Evolutionary conservation across 768 basidiomycete genomes (phyloP).

Genomic region (Sporobolomyces pararoseus): DNA sequence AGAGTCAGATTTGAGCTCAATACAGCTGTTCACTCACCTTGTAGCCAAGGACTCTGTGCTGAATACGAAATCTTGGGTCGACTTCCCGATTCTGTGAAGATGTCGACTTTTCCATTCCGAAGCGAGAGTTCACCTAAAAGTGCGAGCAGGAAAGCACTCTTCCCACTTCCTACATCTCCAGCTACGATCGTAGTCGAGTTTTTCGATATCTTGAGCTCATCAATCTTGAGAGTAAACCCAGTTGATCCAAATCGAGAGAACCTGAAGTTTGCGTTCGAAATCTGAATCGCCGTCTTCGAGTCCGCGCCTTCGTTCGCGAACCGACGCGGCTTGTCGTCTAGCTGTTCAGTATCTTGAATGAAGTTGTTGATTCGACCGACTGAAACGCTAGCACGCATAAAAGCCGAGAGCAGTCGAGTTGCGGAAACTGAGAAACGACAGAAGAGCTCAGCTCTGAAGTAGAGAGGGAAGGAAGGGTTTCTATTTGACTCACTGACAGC

Average conservation of each 20-base stretch:
- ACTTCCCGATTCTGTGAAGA: slow-evolving; percentile 1
- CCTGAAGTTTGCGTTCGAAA: slow-evolving; percentile 10
- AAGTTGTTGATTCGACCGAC: slow-evolving; percentile 49
- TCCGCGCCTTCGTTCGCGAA: neutral
- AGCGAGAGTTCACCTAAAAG: slow-evolving; percentile 43
- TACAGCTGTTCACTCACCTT: slow-evolving; percentile 16
- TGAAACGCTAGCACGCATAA: slow-evolving; percentile 45
- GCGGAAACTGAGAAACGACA: slow-evolving; percentile 24
- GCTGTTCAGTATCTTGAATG: slow-evolving; percentile 49
- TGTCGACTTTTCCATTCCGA: slow-evolving; percentile 31
- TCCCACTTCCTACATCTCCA: slow-evolving; percentile 37
- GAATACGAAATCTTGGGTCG: slow-evolving; percentile 57
- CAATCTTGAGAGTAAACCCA: slow-evolving; percentile 1
- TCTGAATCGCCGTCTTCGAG: slow-evolving; percentile 7
- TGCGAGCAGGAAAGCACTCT: slow-evolving; percentile 35
- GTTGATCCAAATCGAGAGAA: slow-evolving; percentile 22
- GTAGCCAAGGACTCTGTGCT: slow-evolving; percentile 65
- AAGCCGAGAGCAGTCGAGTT: slow-evolving; percentile 35
- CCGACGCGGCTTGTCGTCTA: slow-evolving; percentile 30
- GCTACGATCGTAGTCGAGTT: slow-evolving; percentile 56
- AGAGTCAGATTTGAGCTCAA: too few relatives aligned
- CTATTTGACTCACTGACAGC: slow-evolving; percentile 25
- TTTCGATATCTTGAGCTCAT: slow-evolving; percentile 57
- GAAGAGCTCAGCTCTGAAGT: neutral
- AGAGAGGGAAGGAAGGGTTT: too few relatives aligned